These are phyloP conservation scores for Acanthamoeba culbertsoni DNA, from an alignment of 208 protist species.

Conservation along the genomic window DNA sequence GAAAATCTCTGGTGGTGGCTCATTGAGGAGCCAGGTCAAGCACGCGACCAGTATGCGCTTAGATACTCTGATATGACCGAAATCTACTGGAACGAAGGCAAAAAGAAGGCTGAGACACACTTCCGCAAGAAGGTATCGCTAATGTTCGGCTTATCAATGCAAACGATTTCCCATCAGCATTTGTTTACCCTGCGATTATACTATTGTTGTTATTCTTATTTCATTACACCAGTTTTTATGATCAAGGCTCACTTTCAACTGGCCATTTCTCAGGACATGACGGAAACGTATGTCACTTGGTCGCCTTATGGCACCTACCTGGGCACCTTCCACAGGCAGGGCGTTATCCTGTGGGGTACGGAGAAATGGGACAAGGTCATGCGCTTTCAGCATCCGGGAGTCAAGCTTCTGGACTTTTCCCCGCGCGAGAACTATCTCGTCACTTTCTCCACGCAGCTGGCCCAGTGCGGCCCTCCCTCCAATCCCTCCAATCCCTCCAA, in stretches of 20 bases:
- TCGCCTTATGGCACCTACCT: constrained; percentile 53
- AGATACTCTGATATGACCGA: constrained; percentile 25
- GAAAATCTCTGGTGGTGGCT: constrained; percentile 45
- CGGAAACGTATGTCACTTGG: constrained; percentile 28
- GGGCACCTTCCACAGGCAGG: constrained; percentile 27
- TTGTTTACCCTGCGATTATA: no score
- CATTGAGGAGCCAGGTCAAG: not conserved
- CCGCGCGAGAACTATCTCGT: constrained; percentile 53
- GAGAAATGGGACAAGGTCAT: constrained; percentile 37
- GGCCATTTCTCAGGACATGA: not conserved
- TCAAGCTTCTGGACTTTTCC: constrained; percentile 44
- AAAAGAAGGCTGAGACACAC: not conserved
- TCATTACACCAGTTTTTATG: not conserved
- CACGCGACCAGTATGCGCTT: constrained; percentile 25
- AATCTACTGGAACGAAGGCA: constrained; percentile 18
- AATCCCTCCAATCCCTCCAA: no score
- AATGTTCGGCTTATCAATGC: no score
- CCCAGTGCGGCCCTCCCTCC: no score
- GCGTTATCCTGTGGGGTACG: constrained; percentile 35
- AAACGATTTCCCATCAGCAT: no score
- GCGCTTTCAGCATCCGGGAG: not conserved
- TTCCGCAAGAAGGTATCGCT: constrained; percentile 30
- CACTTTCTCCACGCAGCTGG: constrained; percentile 32
- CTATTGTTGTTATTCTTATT: not conserved
- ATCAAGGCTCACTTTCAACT: not conserved